Conservation (phyloP, 345 rosid species). For the Toxicodendron radicans region DNA sequence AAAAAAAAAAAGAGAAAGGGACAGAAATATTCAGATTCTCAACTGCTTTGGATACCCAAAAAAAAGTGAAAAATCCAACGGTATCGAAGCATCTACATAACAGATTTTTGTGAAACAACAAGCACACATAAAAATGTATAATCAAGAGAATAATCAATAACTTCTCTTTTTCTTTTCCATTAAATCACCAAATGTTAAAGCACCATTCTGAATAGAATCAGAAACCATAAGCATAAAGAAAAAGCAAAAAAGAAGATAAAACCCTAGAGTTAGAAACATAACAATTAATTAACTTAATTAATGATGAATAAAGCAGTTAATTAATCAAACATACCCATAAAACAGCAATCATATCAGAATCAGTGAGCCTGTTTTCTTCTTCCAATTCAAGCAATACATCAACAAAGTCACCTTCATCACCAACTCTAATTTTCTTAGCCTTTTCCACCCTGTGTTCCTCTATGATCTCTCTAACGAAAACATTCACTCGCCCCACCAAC, state of each 20-base stretch:
- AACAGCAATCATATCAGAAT: constrained; percentile 80
- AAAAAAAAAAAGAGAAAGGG: neutral
- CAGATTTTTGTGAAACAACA: neutral
- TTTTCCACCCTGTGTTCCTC: constrained; percentile 53
- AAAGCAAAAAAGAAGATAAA: neutral
- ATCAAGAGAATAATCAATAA: neutral
- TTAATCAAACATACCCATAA: constrained; percentile 58
- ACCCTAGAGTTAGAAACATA: constrained; percentile 8
- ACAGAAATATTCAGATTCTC: constrained; percentile 27
- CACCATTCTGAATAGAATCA: too few relatives aligned
- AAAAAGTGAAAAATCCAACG: constrained; percentile 6
- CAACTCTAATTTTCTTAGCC: neutral
- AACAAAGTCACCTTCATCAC: constrained; percentile 57
- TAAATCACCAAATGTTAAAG: too few relatives aligned
- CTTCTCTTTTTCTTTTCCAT: too few relatives aligned
- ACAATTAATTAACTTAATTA: neutral
- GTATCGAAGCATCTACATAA: constrained; percentile 11
- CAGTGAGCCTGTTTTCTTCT: constrained; percentile 49
- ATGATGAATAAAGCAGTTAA: neutral
- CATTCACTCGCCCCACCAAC: constrained; percentile 53
- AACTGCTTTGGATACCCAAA: constrained; percentile 17
- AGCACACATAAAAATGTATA: neutral
- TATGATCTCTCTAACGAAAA: constrained; percentile 58
- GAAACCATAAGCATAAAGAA: too few relatives aligned
- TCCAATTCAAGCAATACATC: constrained; percentile 72